Percentiles rank a stretch among this genome's conserved stretches.
These are phyloP conservation scores for Carallia brachiata DNA, from an alignment of 345 rosid genomes.

Conservation along the genomic window DNA sequence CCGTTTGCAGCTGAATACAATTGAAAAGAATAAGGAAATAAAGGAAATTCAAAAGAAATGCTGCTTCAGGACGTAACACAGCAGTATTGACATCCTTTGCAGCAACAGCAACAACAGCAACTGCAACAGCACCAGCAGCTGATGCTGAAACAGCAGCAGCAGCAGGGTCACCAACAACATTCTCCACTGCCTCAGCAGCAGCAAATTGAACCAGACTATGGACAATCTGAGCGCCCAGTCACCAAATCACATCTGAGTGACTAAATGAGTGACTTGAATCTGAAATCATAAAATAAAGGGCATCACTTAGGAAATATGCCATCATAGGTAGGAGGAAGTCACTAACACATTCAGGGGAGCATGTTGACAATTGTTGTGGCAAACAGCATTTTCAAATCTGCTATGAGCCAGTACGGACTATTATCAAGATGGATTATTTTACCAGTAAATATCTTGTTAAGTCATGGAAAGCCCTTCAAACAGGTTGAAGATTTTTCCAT, in stretches of 20 bases:
- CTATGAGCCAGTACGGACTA: too few relatives aligned
- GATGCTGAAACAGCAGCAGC: constrained; percentile 8
- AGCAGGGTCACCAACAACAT: neutral
- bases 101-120: constrained; percentile 12
- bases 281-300: neutral
- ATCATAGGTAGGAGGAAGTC: neutral
- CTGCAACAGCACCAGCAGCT: constrained; percentile 9
- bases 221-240: constrained; percentile 25
- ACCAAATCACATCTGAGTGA: constrained; percentile 9
- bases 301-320: neutral
- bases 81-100: constrained; percentile 1
- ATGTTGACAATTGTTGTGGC: too few relatives aligned
- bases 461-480: too few relatives aligned
- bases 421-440: too few relatives aligned
- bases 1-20: too few relatives aligned
- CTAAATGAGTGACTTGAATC: neutral
- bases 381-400: too few relatives aligned
- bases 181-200: neutral
- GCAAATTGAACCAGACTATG: constrained; percentile 25
- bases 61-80: too few relatives aligned
- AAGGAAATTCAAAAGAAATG: too few relatives aligned
- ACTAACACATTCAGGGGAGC: too few relatives aligned
- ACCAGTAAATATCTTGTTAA: too few relatives aligned
- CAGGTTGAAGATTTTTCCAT: too few relatives aligned
- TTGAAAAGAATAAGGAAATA: too few relatives aligned